phyloP scores from a whole-genome alignment of 768 basidiomycete species.

The Rhizopogon sp. region DNA sequence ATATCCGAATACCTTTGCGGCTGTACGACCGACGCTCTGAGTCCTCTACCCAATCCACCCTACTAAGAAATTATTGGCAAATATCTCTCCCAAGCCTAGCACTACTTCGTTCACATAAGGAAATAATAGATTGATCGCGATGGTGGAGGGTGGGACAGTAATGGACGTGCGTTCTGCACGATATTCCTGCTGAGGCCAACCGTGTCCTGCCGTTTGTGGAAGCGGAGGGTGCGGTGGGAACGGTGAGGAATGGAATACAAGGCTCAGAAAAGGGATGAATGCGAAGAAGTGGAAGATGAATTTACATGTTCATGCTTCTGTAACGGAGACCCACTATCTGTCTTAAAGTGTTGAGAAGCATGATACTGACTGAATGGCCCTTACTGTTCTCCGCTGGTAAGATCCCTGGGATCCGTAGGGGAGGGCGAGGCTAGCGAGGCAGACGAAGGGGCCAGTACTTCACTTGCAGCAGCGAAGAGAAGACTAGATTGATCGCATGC shows the following conservation, averaged over 20 bases:
- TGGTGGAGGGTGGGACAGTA: conserved; percentile 36
- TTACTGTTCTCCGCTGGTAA: conserved; percentile 31
- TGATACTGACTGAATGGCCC: conserved; percentile 15
- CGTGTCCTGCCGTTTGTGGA: conserved; percentile 6
- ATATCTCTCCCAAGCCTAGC: conserved; percentile 95
- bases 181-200: conserved; percentile 14
- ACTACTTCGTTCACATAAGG: conserved; percentile 93
- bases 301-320: conserved; percentile 76
- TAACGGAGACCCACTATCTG: conserved; percentile 25
- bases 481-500: no score
- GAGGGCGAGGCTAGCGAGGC: conserved; percentile 27
- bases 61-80: conserved; percentile 73
- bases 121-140: conserved; percentile 78
- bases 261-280: conserved; percentile 75
- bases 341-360: conserved; percentile 3
- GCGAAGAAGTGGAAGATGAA: conserved; percentile 55
- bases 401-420: conserved; percentile 35
- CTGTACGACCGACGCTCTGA: conserved; percentile 14
- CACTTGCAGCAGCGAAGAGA: neutral
- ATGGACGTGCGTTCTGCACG: conserved; percentile 22
- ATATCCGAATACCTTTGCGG: neutral
- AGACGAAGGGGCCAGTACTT: conserved; percentile 12
- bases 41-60: conserved; percentile 42
- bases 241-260: conserved; percentile 47
- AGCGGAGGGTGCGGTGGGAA: conserved; percentile 19